Percentiles rank a stretch among this genome's conserved stretches.
These are phyloP conservation scores for Gonapodya prolifera DNA, from an alignment of 192 early-diverging fungal species.

Conservation along the genomic window DNA sequence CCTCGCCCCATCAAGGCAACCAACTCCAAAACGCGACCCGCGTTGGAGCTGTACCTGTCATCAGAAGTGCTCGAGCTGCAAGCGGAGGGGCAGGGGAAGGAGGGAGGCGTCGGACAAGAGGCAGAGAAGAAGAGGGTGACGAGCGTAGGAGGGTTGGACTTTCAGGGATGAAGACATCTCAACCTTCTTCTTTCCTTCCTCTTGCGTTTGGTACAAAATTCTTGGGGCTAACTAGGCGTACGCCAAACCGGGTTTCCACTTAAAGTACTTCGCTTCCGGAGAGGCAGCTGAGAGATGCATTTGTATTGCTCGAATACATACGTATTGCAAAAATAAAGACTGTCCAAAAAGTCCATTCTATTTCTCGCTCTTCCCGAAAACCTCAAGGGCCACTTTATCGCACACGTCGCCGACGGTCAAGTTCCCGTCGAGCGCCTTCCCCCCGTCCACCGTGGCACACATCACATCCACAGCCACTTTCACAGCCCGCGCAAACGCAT, in stretches of 20 bases:
- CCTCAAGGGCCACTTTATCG: too few species aligned
- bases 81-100: background rate
- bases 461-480: background rate
- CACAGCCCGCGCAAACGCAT: background rate
- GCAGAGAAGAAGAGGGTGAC: background rate
- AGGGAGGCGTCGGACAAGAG: background rate
- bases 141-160: background rate
- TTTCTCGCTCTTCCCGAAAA: too few species aligned
- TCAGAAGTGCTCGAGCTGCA: background rate
- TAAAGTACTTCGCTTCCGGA: too few species aligned
- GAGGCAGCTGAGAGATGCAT: too few species aligned
- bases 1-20: background rate
- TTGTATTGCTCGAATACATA: too few species aligned
- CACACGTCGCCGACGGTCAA: background rate
- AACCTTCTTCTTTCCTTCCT: too few species aligned
- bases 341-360: too few species aligned
- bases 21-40: background rate
- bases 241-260: too few species aligned
- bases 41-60: background rate
- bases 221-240: too few species aligned
- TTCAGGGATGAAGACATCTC: background rate
- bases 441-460: background rate
- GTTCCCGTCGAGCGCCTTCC: background rate
- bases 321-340: too few species aligned
- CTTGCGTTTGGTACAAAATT: too few species aligned